phyloP scores from a whole-genome alignment of 345 rosid species.

The Populus euphratica region DNA sequence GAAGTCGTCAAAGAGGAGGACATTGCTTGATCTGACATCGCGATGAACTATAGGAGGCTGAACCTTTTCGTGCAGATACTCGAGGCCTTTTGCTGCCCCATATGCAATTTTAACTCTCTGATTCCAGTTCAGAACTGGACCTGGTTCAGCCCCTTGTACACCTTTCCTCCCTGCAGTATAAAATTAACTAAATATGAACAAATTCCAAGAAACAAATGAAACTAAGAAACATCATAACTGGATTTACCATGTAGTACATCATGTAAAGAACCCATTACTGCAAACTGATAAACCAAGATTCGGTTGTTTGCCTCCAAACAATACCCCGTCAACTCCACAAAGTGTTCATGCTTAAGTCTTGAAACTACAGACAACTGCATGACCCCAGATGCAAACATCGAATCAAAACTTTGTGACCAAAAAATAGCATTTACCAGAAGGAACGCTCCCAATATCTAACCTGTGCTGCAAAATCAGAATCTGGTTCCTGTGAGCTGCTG shows the following conservation, averaged over 20 bases:
- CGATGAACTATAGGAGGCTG: slow-evolving; percentile 93
- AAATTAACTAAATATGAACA: neutral
- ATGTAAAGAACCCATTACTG: slow-evolving; percentile 83
- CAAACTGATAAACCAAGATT: slow-evolving; percentile 70
- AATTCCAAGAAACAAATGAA: neutral
- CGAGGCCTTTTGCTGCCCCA: slow-evolving; percentile 93
- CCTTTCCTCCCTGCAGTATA: slow-evolving; percentile 77
- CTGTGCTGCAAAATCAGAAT: slow-evolving; percentile 80
- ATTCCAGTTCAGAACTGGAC: slow-evolving; percentile 82
- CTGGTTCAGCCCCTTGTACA: slow-evolving; percentile 92
- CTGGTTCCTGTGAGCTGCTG: slow-evolving; percentile 71
- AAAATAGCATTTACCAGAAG: neutral
- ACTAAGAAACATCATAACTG: neutral
- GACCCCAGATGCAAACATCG: neutral
- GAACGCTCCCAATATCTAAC: slow-evolving; percentile 21
- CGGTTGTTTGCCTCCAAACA: slow-evolving; percentile 72
- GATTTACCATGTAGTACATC: slow-evolving; percentile 79
- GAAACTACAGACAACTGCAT: slow-evolving; percentile 79
- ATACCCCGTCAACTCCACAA: slow-evolving; percentile 80
- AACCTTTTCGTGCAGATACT: slow-evolving; percentile 87
- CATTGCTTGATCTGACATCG: slow-evolving; percentile 94
- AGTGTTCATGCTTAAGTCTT: slow-evolving; percentile 78
- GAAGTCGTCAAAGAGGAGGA: slow-evolving; percentile 77
- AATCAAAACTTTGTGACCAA: neutral
- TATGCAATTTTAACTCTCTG: slow-evolving; percentile 85